Evolutionary conservation across 108 stramenopile genomes (phyloP).

Genomic region (Skeletonema costatum): DNA sequence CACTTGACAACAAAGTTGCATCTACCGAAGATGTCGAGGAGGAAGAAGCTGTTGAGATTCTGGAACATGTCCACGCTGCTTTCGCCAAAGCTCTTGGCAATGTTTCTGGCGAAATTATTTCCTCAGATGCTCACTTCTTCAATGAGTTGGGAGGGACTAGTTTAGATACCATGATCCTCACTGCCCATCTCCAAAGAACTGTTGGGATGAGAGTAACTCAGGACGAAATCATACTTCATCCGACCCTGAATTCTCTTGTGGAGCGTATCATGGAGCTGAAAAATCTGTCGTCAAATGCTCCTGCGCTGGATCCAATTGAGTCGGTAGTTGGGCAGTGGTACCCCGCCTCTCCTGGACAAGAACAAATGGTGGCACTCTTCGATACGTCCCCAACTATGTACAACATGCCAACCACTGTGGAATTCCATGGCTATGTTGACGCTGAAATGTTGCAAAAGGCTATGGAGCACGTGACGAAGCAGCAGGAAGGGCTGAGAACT

Average conservation of each 20-base stretch:
- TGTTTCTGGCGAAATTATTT: neutral
- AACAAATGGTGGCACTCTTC: constrained; percentile 27
- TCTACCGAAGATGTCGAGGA: neutral
- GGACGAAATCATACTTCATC: constrained; percentile 15
- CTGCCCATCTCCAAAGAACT: neutral
- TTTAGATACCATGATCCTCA: constrained; percentile 16
- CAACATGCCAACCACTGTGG: constrained; percentile 32
- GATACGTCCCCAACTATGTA: constrained; percentile 21
- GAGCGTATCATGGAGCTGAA: constrained; percentile 12
- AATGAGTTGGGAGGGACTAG: constrained; percentile 12
- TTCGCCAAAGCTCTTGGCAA: constrained; percentile 3
- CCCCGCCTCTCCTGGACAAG: constrained; percentile 13
- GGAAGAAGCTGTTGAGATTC: neutral
- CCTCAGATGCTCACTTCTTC: constrained; percentile 3
- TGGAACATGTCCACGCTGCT: neutral
- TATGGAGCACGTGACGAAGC: neutral
- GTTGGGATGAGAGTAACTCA: constrained; percentile 14
- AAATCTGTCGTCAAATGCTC: constrained; percentile 1
- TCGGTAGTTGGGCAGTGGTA: constrained; percentile 2
- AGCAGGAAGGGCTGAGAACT: constrained; percentile 8
- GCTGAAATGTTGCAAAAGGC: constrained; percentile 8
- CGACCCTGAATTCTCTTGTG: neutral
- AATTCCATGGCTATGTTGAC: constrained; percentile 16
- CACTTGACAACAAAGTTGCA: neutral
- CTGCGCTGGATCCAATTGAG: constrained; percentile 4